These are phyloP conservation scores for Kodamaea leandrae DNA, from an alignment of 805 yeast species.

Conservation along the genomic window DNA sequence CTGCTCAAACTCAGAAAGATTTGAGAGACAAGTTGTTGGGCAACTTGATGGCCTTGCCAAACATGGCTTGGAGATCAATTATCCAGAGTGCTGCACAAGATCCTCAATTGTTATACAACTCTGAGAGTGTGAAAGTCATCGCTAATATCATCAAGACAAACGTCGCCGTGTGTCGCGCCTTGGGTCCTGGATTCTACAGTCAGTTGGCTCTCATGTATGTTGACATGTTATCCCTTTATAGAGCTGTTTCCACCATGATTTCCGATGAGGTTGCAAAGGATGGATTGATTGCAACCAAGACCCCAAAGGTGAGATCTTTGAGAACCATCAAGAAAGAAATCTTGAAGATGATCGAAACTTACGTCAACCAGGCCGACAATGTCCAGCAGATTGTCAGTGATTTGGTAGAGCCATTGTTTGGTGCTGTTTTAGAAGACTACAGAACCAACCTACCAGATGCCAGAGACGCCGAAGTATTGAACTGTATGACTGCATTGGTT, in stretches of 20 bases:
- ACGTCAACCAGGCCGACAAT: slow-evolving; percentile 82
- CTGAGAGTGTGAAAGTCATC: slow-evolving; percentile 86
- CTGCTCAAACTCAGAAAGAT: slow-evolving; percentile 74
- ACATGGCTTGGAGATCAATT: slow-evolving; percentile 90
- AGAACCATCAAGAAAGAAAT: slow-evolving; percentile 96
- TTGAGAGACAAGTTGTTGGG: slow-evolving; percentile 68
- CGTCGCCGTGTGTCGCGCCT: slow-evolving; percentile 89
- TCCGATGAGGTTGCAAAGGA: slow-evolving; percentile 74
- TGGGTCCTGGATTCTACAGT: slow-evolving; percentile 87
- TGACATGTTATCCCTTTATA: slow-evolving; percentile 86
- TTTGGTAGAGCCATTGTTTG: slow-evolving; percentile 76
- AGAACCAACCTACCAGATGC: slow-evolving; percentile 89
- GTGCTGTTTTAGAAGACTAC: slow-evolving; percentile 87
- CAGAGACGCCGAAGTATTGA: slow-evolving; percentile 95
- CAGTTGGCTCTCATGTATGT: slow-evolving; percentile 85
- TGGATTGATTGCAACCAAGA: slow-evolving; percentile 87
- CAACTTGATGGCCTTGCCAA: slow-evolving; percentile 87
- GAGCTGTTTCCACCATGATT: slow-evolving; percentile 84
- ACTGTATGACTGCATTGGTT: slow-evolving; percentile 90
- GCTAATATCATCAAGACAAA: slow-evolving; percentile 94
- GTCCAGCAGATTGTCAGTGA: slow-evolving; percentile 79
- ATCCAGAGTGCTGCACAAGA: slow-evolving; percentile 81
- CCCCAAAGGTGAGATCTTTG: slow-evolving; percentile 91
- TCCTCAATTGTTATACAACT: slow-evolving; percentile 70
- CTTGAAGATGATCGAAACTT: slow-evolving; percentile 82